phyloP scores from a whole-genome alignment of 441 rosid species.

The Corymbia calophylla region DNA sequence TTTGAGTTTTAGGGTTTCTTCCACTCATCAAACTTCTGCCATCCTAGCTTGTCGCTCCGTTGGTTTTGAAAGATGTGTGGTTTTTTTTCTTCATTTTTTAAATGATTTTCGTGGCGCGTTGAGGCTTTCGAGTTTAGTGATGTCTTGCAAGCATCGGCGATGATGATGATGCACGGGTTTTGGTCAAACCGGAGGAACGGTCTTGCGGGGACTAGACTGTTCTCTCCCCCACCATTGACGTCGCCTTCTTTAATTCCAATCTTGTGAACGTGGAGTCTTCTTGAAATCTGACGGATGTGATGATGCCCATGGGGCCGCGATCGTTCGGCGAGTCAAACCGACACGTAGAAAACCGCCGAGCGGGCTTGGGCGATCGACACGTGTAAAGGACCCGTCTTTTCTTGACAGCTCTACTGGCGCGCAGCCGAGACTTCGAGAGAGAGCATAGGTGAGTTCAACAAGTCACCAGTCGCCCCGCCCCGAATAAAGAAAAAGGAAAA shows the following conservation, averaged over 20 bases:
- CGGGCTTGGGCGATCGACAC: background rate
- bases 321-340: background rate
- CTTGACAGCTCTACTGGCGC: background rate
- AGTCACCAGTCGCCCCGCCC: background rate
- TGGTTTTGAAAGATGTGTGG: background rate
- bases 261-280: slow-evolving; percentile 25
- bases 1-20: slow-evolving; percentile 30
- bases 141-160: background rate
- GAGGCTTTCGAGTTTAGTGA: background rate
- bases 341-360: background rate
- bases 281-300: background rate
- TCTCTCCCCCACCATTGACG: slow-evolving; percentile 5
- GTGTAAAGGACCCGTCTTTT: background rate
- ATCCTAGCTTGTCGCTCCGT: background rate
- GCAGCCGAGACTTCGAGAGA: background rate
- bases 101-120: background rate
- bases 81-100: no score
- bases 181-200: background rate
- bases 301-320: background rate
- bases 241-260: background rate
- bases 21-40: slow-evolving; percentile 34
- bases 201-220: slow-evolving; percentile 13
- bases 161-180: background rate
- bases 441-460: background rate
- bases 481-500: background rate